Evolutionary conservation across 2,329 filamentous ascomycete genomes (phyloP), one percentile per base, ranked within the genome.

Genomic region (Pseudonectria foliicola): DNA sequence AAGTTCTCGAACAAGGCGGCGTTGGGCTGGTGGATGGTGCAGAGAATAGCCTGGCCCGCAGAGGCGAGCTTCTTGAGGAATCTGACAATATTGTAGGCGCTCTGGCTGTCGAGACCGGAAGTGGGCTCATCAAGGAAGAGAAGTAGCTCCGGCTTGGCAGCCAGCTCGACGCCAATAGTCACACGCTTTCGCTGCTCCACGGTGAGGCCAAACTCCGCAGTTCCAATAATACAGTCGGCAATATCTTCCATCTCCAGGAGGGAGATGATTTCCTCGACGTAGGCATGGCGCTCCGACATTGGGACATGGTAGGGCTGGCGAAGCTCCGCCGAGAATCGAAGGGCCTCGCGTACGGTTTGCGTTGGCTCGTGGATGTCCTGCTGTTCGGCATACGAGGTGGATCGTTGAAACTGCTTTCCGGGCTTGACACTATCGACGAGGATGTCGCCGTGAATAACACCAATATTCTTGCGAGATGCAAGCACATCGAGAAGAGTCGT

Each of bases 91-190:
- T 85, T 85, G 65, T 81, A 87, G 13, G 83, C 81, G 37, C 73
- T 78, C 55, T 85, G 60, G 38, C 57, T 55, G 44, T 63, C 60
- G 2, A 89, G 74, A 37, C 84, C 84, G 3, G 77, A 83, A 0
- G 84, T 88, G 0, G 83, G 84, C 57, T 89, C 84, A 44, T 89
- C 84, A 25, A 89, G 63, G 68, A 89, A 89, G 14, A 89, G 70
- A 2, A 88, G 70, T 6, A 88, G 66, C 45, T 85, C 75, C 2
- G 83, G 83, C 60, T 85, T 92, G 12, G 88, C 88, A 7, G 85
- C 86, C 7, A 95, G 70, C 55, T 95, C 88, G 8, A 95, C 86
- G 49, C 85, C 88, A 39, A 95, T 94, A 1, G 88, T 95, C n/a
- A 94, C 75, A 50, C 86, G 83, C 61, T 80, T 80, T 32, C 73